These are phyloP conservation scores for Furcasterigmium furcatum DNA, from an alignment of 2,329 filamentous ascomycete genomes.

Conservation along the genomic window DNA sequence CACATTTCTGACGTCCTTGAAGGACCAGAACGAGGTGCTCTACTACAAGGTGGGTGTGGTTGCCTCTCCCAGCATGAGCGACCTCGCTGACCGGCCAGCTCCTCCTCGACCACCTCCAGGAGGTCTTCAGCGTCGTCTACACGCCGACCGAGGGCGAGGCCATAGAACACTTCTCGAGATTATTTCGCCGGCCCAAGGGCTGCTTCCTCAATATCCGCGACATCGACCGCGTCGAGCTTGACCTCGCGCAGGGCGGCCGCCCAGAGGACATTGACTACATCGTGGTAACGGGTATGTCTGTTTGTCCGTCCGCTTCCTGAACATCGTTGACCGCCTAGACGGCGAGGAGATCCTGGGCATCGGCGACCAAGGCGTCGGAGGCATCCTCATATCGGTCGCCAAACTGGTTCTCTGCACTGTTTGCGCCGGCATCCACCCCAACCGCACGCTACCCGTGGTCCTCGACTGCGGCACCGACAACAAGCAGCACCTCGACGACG, in stretches of 20 bases:
- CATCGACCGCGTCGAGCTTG: conserved; percentile 60
- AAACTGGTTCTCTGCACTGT: conserved; percentile 81
- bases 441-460: conserved; percentile 74
- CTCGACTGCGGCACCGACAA: conserved; percentile 88
- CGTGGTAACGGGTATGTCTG: conserved; percentile 70
- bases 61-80: background rate
- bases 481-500: conserved; percentile 67
- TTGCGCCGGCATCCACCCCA: conserved; percentile 83
- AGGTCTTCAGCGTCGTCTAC: conserved; percentile 91
- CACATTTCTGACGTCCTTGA: conserved; percentile 81
- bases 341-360: conserved; percentile 79
- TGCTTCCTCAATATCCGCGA: conserved; percentile 77
- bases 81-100: conserved; percentile 41
- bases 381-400: conserved; percentile 78
- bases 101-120: conserved; percentile 72
- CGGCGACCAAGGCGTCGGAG: conserved; percentile 84
- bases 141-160: conserved; percentile 89
- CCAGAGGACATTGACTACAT: conserved; percentile 83
- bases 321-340: conserved; percentile 25
- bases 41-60: conserved; percentile 62
- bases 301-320: background rate
- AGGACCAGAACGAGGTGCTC: conserved; percentile 80
- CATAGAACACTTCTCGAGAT: conserved; percentile 76
- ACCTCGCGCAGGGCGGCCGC: conserved; percentile 65
- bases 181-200: conserved; percentile 77